Percentiles rank a stretch among this genome's conserved stretches.
phyloP scores from a whole-genome alignment of 805 yeast genomes.

The Debaryomyces hansenii region DNA sequence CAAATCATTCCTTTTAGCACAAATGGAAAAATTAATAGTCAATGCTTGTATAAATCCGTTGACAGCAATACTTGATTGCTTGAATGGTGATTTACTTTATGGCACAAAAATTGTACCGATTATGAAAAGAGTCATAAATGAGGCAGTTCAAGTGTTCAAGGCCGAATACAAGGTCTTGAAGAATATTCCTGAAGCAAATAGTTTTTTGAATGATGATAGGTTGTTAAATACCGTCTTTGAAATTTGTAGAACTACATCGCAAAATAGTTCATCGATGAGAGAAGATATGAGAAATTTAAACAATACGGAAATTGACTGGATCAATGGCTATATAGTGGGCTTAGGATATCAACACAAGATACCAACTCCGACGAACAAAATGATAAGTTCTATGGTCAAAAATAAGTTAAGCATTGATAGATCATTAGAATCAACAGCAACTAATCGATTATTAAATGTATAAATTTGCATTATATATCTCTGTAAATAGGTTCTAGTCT shows the following conservation, averaged over 20 bases:
- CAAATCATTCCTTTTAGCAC: slow-evolving; percentile 51
- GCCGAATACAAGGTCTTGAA: slow-evolving; percentile 25
- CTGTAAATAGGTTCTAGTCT: neutral
- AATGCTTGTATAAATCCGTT: slow-evolving; percentile 85
- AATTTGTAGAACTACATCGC: slow-evolving; percentile 39
- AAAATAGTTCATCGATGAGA: slow-evolving; percentile 71
- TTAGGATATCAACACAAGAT: slow-evolving; percentile 49
- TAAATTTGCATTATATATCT: neutral
- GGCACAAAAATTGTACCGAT: slow-evolving; percentile 33
- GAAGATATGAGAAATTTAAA: slow-evolving; percentile 58
- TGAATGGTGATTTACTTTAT: slow-evolving; percentile 69
- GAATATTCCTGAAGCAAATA: slow-evolving; percentile 28
- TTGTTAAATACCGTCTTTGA: slow-evolving; percentile 31
- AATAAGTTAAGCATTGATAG: slow-evolving; percentile 30
- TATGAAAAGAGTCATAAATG: slow-evolving; percentile 44
- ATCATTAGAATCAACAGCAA: slow-evolving; percentile 21
- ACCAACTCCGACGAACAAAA: slow-evolving; percentile 47
- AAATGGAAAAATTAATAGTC: slow-evolving; percentile 72
- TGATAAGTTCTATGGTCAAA: slow-evolving; percentile 47
- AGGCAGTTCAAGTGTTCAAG: slow-evolving; percentile 43
- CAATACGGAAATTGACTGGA: slow-evolving; percentile 75
- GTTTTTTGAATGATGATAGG: slow-evolving; percentile 31
- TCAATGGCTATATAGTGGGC: slow-evolving; percentile 75
- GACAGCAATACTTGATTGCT: slow-evolving; percentile 74
- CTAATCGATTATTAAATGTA: slow-evolving; percentile 2